Evolutionary conservation across 768 basidiomycete species (phyloP).

Genomic region (Agrocybe chaxingu): DNA sequence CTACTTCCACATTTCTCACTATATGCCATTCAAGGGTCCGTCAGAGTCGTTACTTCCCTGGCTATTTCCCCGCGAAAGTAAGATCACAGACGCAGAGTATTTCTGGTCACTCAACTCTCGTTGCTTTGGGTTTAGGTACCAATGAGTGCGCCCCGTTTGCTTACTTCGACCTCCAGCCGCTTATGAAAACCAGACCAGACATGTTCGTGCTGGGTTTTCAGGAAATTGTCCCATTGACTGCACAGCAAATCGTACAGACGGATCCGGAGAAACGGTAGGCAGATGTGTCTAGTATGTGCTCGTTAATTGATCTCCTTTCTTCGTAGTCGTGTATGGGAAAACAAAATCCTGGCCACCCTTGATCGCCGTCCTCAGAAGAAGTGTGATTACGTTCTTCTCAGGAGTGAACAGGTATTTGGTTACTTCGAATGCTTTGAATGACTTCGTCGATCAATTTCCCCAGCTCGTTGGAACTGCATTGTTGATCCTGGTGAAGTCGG

Average conservation of each 20-base stretch:
- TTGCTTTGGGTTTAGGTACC: constrained; percentile 19
- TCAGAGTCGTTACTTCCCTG: constrained; percentile 84
- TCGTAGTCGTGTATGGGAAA: constrained; percentile 82
- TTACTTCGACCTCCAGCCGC: constrained; percentile 4
- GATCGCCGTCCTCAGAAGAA: constrained; percentile 66
- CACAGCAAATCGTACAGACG: constrained; percentile 93
- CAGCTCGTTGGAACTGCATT: constrained; percentile 95
- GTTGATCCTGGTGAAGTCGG: constrained; percentile 77
- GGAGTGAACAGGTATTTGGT: constrained; percentile 81
- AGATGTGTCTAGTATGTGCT: too few relatives aligned
- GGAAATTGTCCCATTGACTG: constrained; percentile 97
- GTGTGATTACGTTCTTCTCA: constrained; percentile 76
- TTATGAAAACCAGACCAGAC: constrained; percentile 59
- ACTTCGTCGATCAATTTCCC: constrained; percentile 8
- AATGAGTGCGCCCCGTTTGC: constrained; percentile 44
- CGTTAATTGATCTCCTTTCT: not conserved
- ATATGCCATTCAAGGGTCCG: constrained; percentile 45
- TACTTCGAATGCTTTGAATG: constrained; percentile 1
- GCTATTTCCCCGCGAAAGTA: constrained; percentile 84
- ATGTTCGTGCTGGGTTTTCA: constrained; percentile 92
- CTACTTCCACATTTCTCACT: not conserved
- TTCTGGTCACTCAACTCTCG: constrained; percentile 14
- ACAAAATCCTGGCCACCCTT: constrained; percentile 73
- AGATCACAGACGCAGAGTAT: constrained; percentile 20
- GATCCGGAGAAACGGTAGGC: constrained; percentile 86